Percentiles rank a stretch among this genome's conserved stretches.
These are phyloP conservation scores for Trichosporon ovoides DNA, from an alignment of 1,284 basidiomycete genomes.

Conservation along the genomic window DNA sequence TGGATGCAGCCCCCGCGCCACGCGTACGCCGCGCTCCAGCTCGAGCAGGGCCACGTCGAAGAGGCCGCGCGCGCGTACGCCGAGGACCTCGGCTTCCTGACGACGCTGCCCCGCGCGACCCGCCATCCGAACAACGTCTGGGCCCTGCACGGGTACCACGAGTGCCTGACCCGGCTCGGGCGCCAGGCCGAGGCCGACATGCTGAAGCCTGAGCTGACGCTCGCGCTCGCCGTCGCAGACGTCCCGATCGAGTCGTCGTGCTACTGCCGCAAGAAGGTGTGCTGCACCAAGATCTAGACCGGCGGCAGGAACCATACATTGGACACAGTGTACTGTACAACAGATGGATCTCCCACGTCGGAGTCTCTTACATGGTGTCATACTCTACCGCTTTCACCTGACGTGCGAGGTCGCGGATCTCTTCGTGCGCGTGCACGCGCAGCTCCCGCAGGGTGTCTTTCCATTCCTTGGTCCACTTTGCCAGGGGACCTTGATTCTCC, in stretches of 20 bases:
- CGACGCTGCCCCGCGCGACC: conserved; percentile 30
- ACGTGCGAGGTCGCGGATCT: not conserved
- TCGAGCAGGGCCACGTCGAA: conserved; percentile 37
- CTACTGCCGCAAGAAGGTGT: conserved; percentile 26
- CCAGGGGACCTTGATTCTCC: not conserved
- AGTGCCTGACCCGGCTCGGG: conserved; percentile 35
- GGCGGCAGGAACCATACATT: not conserved
- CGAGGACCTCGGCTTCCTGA: conserved; percentile 37
- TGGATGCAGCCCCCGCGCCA: conserved; percentile 45
- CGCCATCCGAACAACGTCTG: conserved; percentile 46
- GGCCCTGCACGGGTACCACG: conserved; percentile 43
- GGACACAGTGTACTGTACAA: not conserved
- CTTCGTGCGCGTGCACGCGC: not conserved
- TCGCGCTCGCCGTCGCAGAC: conserved; percentile 39
- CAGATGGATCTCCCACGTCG: not conserved
- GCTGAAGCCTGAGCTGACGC: conserved; percentile 26
- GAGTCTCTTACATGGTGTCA: not conserved
- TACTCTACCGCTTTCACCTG: not conserved
- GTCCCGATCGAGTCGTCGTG: conserved; percentile 35
- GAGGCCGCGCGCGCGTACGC: conserved; percentile 34
- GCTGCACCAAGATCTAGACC: not conserved
- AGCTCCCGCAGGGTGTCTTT: not conserved
- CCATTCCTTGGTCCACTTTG: not conserved
- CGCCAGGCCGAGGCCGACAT: conserved; percentile 29
- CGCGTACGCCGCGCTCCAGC: conserved; percentile 39